Percentiles rank a stretch among this genome's conserved stretches.
phyloP scores from a whole-genome alignment of 2,329 filamentous ascomycete genomes.

The Xylariaceae sp. region DNA sequence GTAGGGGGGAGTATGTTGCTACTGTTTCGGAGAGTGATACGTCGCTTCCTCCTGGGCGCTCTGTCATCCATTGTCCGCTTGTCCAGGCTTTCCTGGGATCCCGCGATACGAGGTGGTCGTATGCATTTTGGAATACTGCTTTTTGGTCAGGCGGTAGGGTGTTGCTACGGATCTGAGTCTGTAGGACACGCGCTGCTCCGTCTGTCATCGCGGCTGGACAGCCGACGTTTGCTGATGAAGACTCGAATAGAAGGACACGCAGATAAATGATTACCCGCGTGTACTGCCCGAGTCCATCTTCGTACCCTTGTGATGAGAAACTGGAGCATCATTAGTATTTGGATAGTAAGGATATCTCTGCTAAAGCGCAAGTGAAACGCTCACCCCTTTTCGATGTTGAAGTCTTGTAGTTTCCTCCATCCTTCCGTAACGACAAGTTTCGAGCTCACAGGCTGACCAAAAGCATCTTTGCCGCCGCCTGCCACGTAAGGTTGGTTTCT shows the following conservation, averaged over 20 bases:
- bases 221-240: slow-evolving; percentile 36
- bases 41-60: slow-evolving; percentile 56
- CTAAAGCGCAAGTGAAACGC: not conserved
- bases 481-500: slow-evolving; percentile 59
- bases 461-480: slow-evolving; percentile 56
- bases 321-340: slow-evolving; percentile 3
- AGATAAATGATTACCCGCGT: slow-evolving; percentile 60
- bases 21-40: slow-evolving; percentile 56
- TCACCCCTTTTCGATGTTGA: slow-evolving; percentile 54
- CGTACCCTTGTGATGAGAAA: slow-evolving; percentile 59
- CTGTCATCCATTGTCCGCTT: slow-evolving; percentile 64
- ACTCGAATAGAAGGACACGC: slow-evolving; percentile 21
- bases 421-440: slow-evolving; percentile 64
- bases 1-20: slow-evolving; percentile 32
- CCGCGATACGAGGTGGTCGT: slow-evolving; percentile 42
- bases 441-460: slow-evolving; percentile 54
- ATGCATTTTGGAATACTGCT: slow-evolving; percentile 39
- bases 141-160: slow-evolving; percentile 16
- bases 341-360: not conserved
- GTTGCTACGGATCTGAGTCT: slow-evolving; percentile 25
- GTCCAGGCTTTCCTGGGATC: slow-evolving; percentile 50
- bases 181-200: slow-evolving; percentile 41
- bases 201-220: slow-evolving; percentile 57
- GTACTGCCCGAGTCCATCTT: slow-evolving; percentile 48
- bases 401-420: slow-evolving; percentile 61